phyloP scores from a whole-genome alignment of 805 yeast species.

The Saturnispora saitoi region DNA sequence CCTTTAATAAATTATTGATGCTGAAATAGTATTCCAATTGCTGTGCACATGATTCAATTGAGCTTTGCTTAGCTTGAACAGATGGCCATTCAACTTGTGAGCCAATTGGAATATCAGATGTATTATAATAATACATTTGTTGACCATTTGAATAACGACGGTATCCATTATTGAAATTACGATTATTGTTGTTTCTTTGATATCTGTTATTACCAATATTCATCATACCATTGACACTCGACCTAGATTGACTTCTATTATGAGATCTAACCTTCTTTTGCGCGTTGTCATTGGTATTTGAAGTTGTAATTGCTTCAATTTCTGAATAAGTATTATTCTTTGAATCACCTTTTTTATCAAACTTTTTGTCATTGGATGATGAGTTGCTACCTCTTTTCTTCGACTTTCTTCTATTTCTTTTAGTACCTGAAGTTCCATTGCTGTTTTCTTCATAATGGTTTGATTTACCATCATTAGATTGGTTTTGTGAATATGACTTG shows the following conservation, averaged over 20 bases:
- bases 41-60: slow-evolving; percentile 24
- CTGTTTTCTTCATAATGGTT: slow-evolving; percentile 22
- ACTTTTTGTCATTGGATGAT: too few relatives aligned
- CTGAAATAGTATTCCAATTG: slow-evolving; percentile 92
- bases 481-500: not conserved
- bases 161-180: not conserved
- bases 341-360: too few relatives aligned
- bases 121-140: not conserved
- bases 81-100: slow-evolving; percentile 11
- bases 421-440: not conserved
- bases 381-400: not conserved
- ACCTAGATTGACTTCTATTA: not conserved
- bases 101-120: slow-evolving; percentile 5
- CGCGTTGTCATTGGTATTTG: not conserved
- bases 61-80: slow-evolving; percentile 11
- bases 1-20: slow-evolving; percentile 78
- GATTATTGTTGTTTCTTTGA: not conserved
- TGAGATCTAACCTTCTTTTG: not conserved
- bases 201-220: not conserved
- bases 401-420: not conserved
- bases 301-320: too few relatives aligned
- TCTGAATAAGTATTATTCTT: too few relatives aligned
- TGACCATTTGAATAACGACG: not conserved
- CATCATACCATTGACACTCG: not conserved
- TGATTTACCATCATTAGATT: slow-evolving; percentile 11